Evolutionary conservation across 345 rosid species (phyloP).

Genomic region (Eucalyptus victrix): DNA sequence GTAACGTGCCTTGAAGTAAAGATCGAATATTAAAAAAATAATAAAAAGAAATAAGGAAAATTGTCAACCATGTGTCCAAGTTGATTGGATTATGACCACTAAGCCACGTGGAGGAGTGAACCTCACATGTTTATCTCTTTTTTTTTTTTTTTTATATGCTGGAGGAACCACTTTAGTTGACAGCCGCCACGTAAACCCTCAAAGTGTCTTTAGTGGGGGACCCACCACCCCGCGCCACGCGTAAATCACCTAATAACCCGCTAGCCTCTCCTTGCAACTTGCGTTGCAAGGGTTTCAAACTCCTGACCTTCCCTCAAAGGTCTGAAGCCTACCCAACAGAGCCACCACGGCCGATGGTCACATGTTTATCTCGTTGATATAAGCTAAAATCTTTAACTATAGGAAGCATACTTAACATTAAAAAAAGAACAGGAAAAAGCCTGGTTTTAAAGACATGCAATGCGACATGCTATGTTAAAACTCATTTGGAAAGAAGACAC

Average conservation of each 20-base stretch:
- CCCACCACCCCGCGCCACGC: accelerated
- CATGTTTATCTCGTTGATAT: neutral
- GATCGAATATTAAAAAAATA: neutral
- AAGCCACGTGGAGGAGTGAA: neutral
- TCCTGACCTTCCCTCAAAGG: too few species aligned
- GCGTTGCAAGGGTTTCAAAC: accelerated
- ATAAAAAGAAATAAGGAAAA: neutral
- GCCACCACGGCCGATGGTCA: too few species aligned
- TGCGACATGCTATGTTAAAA: neutral
- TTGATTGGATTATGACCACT: neutral
- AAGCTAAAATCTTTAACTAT: neutral
- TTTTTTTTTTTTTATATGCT: too few species aligned
- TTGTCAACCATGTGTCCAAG: neutral
- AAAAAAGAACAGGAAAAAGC: neutral
- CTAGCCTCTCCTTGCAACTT: accelerated
- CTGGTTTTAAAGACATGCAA: neutral
- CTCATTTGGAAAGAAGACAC: neutral
- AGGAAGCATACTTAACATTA: neutral
- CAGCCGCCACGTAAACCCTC: too few species aligned
- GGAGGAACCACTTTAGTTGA: accelerated
- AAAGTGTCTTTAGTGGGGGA: accelerated
- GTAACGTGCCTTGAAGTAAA: neutral
- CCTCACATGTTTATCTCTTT: too few species aligned
- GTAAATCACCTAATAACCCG: too few species aligned
- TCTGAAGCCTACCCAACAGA: too few species aligned